These are phyloP conservation scores for Bipolaris bicolor DNA, from an alignment of 2,329 filamentous ascomycete genomes.

Conservation along the genomic window DNA sequence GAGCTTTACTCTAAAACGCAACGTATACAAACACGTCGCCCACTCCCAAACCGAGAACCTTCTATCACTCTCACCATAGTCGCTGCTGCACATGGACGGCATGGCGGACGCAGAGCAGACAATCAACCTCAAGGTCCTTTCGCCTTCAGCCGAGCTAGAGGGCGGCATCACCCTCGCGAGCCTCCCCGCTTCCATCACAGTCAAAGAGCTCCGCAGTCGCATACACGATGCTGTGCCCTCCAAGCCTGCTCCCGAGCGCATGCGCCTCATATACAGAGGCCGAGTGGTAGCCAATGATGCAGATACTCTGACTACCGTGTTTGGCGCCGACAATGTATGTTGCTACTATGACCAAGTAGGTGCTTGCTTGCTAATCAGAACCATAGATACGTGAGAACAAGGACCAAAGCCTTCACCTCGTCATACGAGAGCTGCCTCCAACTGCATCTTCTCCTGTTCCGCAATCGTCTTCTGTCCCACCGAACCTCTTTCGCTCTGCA, in stretches of 20 bases:
- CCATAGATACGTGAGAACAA: slow-evolving; percentile 43
- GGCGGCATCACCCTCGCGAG: slow-evolving; percentile 40
- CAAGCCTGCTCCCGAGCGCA: slow-evolving; percentile 48
- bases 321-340: slow-evolving; percentile 59
- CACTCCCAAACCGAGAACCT: slow-evolving; percentile 6
- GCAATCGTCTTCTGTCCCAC: slow-evolving; percentile 48
- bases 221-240: slow-evolving; percentile 58
- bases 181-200: slow-evolving; percentile 50
- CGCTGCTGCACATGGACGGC: slow-evolving; percentile 7
- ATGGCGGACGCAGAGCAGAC: slow-evolving; percentile 34
- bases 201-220: slow-evolving; percentile 59
- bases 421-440: slow-evolving; percentile 44
- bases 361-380: slow-evolving; percentile 20
- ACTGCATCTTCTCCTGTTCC: slow-evolving; percentile 27
- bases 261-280: slow-evolving; percentile 66
- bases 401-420: slow-evolving; percentile 48
- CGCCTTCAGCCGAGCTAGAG: slow-evolving; percentile 48
- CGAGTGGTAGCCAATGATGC: slow-evolving; percentile 58
- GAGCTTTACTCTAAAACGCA: slow-evolving; percentile 31
- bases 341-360: background rate
- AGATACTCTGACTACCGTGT: slow-evolving; percentile 56
- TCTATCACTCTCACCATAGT: slow-evolving; percentile 6
- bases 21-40: slow-evolving; percentile 39
- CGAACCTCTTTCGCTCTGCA: slow-evolving; percentile 37
- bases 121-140: slow-evolving; percentile 50